Conservation (phyloP, 1,139 yeast genomes). For the Lodderomyces parapsilosis region DNA sequence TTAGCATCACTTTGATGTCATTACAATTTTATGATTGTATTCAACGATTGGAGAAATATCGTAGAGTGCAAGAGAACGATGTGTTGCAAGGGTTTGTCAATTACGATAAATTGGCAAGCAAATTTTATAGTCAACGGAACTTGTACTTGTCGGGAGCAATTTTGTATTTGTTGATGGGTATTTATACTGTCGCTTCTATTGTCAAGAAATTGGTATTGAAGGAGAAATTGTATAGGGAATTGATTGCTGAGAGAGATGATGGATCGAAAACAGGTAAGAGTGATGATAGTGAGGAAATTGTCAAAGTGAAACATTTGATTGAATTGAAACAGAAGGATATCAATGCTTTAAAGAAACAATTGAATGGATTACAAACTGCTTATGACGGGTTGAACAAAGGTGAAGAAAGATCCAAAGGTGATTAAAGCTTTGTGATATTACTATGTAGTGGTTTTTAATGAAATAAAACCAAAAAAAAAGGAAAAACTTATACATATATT, state of each 20-base stretch:
- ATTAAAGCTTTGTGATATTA: slow-evolving; percentile 5
- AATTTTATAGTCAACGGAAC: slow-evolving; percentile 70
- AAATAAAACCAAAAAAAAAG: neutral
- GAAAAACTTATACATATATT: slow-evolving; percentile 2
- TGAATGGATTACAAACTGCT: slow-evolving; percentile 50
- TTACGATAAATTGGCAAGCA: slow-evolving; percentile 47
- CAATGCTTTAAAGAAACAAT: slow-evolving; percentile 51
- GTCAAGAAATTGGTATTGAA: slow-evolving; percentile 59
- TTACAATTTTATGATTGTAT: slow-evolving; percentile 62
- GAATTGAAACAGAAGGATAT: slow-evolving; percentile 48
- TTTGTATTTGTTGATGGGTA: slow-evolving; percentile 57
- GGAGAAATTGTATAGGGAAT: slow-evolving; percentile 41
- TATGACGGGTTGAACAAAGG: slow-evolving; percentile 44
- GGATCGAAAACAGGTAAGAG: slow-evolving; percentile 12
- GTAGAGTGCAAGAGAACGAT: slow-evolving; percentile 18
- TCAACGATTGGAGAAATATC: slow-evolving; percentile 41
- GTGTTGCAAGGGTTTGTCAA: slow-evolving; percentile 17
- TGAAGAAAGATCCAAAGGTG: slow-evolving; percentile 8
- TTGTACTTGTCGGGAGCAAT: slow-evolving; percentile 72
- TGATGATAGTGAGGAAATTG: slow-evolving; percentile 25
- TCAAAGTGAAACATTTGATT: slow-evolving; percentile 42
- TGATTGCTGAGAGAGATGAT: slow-evolving; percentile 15
- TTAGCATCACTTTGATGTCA: slow-evolving; percentile 45
- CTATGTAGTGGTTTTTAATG: too few relatives aligned
- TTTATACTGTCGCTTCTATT: slow-evolving; percentile 55